These are phyloP conservation scores for Diphasiastrum complanatum DNA, from an alignment of 83 land plant species.

Conservation along the genomic window DNA sequence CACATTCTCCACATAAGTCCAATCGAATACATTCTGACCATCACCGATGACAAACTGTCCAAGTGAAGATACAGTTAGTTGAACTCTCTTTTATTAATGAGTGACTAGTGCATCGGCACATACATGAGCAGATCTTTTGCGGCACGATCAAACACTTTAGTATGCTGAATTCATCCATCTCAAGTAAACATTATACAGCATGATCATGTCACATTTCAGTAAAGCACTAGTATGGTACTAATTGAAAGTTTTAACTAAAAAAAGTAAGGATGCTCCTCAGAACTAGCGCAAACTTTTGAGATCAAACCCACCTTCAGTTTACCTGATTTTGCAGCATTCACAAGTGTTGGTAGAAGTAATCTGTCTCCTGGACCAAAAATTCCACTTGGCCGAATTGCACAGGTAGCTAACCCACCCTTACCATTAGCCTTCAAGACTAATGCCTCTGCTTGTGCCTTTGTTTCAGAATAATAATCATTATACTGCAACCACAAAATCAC, in stretches of 20 bases:
- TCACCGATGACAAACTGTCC: slow-evolving; percentile 87
- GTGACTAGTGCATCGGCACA: too few species aligned
- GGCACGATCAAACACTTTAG: too few species aligned
- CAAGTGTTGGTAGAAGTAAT: slow-evolving; percentile 67
- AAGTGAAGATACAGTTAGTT: too few species aligned
- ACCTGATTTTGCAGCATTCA: slow-evolving; percentile 72
- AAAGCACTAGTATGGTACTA: too few species aligned
- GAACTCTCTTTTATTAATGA: too few species aligned
- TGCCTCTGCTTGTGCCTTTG: slow-evolving; percentile 90
- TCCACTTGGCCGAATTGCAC: slow-evolving; percentile 92
- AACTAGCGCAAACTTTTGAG: too few species aligned
- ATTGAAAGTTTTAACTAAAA: too few species aligned
- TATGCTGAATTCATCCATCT: too few species aligned
- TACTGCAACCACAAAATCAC: slow-evolving; percentile 38
- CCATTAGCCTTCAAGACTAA: slow-evolving; percentile 74
- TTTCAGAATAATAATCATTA: slow-evolving; percentile 79
- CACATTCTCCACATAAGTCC: slow-evolving; percentile 95
- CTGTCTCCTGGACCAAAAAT: slow-evolving; percentile 95
- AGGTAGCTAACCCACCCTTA: slow-evolving; percentile 65
- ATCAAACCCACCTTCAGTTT: slow-evolving; percentile 75
- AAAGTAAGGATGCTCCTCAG: too few species aligned
- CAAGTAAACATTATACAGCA: too few species aligned
- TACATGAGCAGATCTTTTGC: too few species aligned
- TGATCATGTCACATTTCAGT: too few species aligned
- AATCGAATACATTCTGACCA: slow-evolving; percentile 83